These are phyloP conservation scores for Mycena floridula DNA, from an alignment of 768 basidiomycete genomes.

Conservation along the genomic window DNA sequence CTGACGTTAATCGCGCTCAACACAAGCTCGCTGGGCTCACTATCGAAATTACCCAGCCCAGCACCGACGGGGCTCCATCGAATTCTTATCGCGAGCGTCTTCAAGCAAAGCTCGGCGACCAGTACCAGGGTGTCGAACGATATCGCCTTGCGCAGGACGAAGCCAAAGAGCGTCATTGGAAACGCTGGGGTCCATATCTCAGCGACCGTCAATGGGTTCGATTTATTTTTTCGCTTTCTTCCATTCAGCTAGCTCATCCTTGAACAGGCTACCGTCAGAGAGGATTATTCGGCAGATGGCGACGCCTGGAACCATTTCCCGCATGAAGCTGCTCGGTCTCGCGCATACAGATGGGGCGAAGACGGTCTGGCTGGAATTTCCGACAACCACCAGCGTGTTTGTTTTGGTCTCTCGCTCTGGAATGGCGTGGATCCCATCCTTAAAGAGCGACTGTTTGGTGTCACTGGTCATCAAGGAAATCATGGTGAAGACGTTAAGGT, in stretches of 20 bases:
- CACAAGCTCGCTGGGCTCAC: slow-evolving; percentile 35
- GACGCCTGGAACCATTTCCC: slow-evolving; percentile 96
- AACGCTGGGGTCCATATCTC: slow-evolving; percentile 97
- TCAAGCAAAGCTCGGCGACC: slow-evolving; percentile 51
- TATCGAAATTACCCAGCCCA: slow-evolving; percentile 66
- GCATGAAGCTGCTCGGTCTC: slow-evolving; percentile 86
- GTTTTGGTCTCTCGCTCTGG: slow-evolving; percentile 90
- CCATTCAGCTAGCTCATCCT: slow-evolving; percentile 10
- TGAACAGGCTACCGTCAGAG: slow-evolving; percentile 88
- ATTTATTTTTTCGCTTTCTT: slow-evolving; percentile 1
- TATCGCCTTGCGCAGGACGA: slow-evolving; percentile 82
- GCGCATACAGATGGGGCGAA: slow-evolving; percentile 98
- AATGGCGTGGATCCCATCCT: slow-evolving; percentile 92
- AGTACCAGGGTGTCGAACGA: slow-evolving; percentile 80
- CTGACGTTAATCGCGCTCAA: slow-evolving; percentile 11
- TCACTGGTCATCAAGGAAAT: slow-evolving; percentile 96
- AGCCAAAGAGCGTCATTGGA: slow-evolving; percentile 85
- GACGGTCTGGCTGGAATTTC: slow-evolving; percentile 97
- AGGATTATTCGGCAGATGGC: slow-evolving; percentile 96
- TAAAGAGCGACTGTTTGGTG: slow-evolving; percentile 94
- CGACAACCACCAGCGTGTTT: slow-evolving; percentile 93
- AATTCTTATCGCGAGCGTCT: slow-evolving; percentile 60
- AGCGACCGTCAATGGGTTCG: slow-evolving; percentile 94
- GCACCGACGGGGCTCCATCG: slow-evolving; percentile 11
- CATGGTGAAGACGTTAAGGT: slow-evolving; percentile 99